These are phyloP conservation scores for Psilocybe cyanescens DNA, from an alignment of 768 basidiomycete species.

Conservation along the genomic window DNA sequence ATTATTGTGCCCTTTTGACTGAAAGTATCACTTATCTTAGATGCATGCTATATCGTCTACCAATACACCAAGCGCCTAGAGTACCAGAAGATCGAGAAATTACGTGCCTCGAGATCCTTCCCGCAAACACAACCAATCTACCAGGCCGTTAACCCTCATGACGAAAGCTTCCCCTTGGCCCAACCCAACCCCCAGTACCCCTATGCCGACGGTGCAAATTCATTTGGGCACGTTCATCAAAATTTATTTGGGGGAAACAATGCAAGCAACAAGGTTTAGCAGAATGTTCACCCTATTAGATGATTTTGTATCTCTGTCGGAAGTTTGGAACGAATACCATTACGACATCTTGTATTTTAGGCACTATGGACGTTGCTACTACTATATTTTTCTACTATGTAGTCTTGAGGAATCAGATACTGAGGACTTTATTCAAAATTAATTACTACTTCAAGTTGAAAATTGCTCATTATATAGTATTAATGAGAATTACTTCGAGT, in stretches of 20 bases:
- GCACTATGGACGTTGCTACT: no score
- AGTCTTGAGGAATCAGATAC: no score
- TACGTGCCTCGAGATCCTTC: slow-evolving; percentile 23
- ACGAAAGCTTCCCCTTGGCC: slow-evolving; percentile 32
- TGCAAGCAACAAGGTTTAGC: slow-evolving; percentile 14
- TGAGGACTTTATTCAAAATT: no score
- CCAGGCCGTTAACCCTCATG: slow-evolving; percentile 29
- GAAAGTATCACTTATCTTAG: slow-evolving; percentile 22
- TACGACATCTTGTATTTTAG: no score
- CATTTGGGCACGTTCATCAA: slow-evolving; percentile 28
- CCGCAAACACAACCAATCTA: slow-evolving; percentile 24
- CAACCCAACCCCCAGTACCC: slow-evolving; percentile 32
- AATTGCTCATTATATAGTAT: no score
- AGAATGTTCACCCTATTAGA: no score
- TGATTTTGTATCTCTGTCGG: no score
- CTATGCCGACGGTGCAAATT: slow-evolving; percentile 32
- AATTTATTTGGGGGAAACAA: slow-evolving; percentile 11
- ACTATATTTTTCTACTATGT: no score
- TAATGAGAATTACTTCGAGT: no score
- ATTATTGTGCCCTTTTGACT: not conserved
- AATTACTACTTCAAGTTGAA: no score
- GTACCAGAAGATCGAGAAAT: slow-evolving; percentile 28
- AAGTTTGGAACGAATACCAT: no score
- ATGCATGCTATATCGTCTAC: slow-evolving; percentile 41
- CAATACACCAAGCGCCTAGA: slow-evolving; percentile 37